Conservation (phyloP, 495 filamentous ascomycete species). For the Penicillium chermesinum region DNA sequence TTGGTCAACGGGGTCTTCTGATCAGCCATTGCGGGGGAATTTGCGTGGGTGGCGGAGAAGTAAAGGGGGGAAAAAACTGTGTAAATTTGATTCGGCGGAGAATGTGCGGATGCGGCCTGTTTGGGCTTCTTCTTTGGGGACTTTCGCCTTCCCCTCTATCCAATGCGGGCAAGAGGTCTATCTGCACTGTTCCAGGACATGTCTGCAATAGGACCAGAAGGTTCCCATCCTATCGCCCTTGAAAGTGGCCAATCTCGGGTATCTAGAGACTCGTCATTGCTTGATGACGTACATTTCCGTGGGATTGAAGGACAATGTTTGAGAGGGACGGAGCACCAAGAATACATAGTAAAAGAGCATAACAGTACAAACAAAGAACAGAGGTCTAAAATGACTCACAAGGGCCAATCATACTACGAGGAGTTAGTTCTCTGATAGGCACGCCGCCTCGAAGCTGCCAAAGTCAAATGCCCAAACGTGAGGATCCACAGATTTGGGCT, state of each 20-base stretch:
- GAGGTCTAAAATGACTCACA: background rate
- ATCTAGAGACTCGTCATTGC: constrained; percentile 1
- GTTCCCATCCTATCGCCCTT: background rate
- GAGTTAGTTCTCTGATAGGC: too few species aligned
- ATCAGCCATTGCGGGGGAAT: constrained; percentile 21
- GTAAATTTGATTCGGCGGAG: constrained; percentile 4
- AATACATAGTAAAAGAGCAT: too few species aligned
- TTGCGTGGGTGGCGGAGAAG: background rate
- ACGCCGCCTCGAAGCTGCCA: too few species aligned
- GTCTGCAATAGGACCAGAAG: background rate
- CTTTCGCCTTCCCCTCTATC: background rate
- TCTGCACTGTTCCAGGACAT: too few species aligned
- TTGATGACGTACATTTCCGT: constrained; percentile 8
- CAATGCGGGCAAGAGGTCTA: background rate
- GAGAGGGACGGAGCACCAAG: too few species aligned
- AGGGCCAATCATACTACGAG: too few species aligned
- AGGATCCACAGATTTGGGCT: constrained; percentile 1
- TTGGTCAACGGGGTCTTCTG: constrained; percentile 35
- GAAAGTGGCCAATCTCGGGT: background rate
- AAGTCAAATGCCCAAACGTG: background rate
- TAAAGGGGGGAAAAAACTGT: constrained; percentile 5
- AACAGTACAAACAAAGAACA: background rate
- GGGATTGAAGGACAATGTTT: background rate
- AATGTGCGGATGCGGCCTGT: constrained; percentile 14
- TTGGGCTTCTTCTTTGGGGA: constrained; percentile 4